Evolutionary conservation across 2,329 filamentous ascomycete genomes (phyloP), one percentile per base, ranked within the genome.

Genomic region (Phaeosphaeria sp.): DNA sequence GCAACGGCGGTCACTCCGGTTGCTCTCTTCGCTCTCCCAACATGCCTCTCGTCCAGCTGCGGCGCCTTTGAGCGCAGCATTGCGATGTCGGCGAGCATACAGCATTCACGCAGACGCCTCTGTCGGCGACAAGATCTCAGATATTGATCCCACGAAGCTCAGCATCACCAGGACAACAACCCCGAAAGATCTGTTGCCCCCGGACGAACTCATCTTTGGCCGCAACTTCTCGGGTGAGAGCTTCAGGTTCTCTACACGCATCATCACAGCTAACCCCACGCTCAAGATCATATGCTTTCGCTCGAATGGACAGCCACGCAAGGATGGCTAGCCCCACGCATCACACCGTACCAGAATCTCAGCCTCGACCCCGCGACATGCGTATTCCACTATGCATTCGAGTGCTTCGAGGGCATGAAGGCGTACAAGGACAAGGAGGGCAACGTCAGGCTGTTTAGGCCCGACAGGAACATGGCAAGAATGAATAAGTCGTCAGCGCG

Each of bases 381-480:
- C 81, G 95, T 98, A 62, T 94, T 99, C 81, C 95, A 99, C 85
- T 99, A 99, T 80, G 95, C 92, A 49, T 98, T 98, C 75, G 92
- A 96, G 79, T 95, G 91, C 78, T 99, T 99, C 80, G 95, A 99
- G 83, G 95, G 95, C 68, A 97, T 98, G 93, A 99, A 99, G 84
- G 95, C 95, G 59, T 99, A 99, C 85, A 96, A 94, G 80, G 92
- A 96, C 81, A 87, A 85, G 71, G 76, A 87, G 44, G 92, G 92
- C 68, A 82, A 88, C 58, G 87, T 97, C 67, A 89, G 94, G 54
- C 84, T 99, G 54, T 99, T 99, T 85, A 88, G 95, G 33, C 95
- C 95, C 1, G 90, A 96, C 77, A 95, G 88, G 85, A 99, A 99
- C 84, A 98, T 98, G 94, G 89, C 84, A 64, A 90, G 95, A 60